phyloP scores from a whole-genome alignment of 306 rosid species.

The Glycine latifolia region DNA sequence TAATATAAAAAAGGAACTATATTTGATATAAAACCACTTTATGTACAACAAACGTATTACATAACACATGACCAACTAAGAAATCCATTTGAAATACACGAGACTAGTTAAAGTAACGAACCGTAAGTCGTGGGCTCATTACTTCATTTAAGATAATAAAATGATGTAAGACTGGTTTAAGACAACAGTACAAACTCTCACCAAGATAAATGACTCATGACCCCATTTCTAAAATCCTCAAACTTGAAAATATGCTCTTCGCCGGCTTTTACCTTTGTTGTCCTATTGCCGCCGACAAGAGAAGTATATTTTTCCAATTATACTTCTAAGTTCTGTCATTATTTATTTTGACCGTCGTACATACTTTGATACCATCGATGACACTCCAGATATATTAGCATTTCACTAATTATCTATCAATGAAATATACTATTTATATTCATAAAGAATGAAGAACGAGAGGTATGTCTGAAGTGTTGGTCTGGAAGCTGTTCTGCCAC shows the following conservation, averaged over 20 bases:
- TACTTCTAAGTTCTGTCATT: not conserved
- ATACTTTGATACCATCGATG: not conserved
- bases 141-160: no score
- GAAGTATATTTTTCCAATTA: not conserved
- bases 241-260: not conserved
- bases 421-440: constrained; percentile 1
- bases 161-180: not conserved
- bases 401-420: not conserved
- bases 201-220: not conserved
- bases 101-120: no score
- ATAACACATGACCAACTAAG: no score
- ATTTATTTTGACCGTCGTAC: not conserved
- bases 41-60: not conserved
- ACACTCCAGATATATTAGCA: not conserved
- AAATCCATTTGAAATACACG: no score
- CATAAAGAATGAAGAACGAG: constrained; percentile 39
- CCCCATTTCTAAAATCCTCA: not conserved
- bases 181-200: not conserved
- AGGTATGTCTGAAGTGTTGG: constrained; percentile 31
- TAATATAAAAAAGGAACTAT: no score
- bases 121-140: no score
- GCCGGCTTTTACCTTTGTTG: not conserved
- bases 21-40: no score
- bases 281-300: not conserved
- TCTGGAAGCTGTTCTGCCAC: constrained; percentile 69